Percentiles rank a stretch among this genome's conserved stretches.
Evolutionary conservation across 495 filamentous ascomycete species (phyloP).

Genomic region (Tuber aestivum): DNA sequence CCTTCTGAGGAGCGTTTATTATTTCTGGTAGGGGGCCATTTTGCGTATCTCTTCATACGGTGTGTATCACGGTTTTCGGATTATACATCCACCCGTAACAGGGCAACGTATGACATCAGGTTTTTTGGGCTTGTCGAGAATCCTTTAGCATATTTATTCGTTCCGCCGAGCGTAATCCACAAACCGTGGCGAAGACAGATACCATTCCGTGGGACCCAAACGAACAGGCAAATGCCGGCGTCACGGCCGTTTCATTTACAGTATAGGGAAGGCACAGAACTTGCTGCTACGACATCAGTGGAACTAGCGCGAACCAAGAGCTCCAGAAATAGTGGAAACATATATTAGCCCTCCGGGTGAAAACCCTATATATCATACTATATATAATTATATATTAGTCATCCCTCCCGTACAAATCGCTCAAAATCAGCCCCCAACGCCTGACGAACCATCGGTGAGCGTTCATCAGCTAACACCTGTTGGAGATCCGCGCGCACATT

Average conservation of each 20-base stretch:
- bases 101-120: not conserved
- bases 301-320: not conserved
- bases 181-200: not conserved
- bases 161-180: not conserved
- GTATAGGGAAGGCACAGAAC: not conserved
- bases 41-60: no score
- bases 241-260: not conserved
- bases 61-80: no score
- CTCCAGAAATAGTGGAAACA: not conserved
- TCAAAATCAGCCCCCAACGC: conserved; percentile 27
- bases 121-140: not conserved
- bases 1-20: not conserved
- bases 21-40: not conserved
- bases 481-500: conserved; percentile 29
- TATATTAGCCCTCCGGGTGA: not conserved
- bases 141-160: not conserved
- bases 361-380: not conserved
- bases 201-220: no score
- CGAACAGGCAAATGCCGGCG: not conserved
- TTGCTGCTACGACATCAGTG: not conserved
- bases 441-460: conserved; percentile 32
- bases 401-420: conserved; percentile 15
- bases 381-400: not conserved
- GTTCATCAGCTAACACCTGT: conserved; percentile 28
- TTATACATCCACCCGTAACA: no score